phyloP scores from a whole-genome alignment of 495 filamentous ascomycete species.

The Xylaria scruposa region DNA sequence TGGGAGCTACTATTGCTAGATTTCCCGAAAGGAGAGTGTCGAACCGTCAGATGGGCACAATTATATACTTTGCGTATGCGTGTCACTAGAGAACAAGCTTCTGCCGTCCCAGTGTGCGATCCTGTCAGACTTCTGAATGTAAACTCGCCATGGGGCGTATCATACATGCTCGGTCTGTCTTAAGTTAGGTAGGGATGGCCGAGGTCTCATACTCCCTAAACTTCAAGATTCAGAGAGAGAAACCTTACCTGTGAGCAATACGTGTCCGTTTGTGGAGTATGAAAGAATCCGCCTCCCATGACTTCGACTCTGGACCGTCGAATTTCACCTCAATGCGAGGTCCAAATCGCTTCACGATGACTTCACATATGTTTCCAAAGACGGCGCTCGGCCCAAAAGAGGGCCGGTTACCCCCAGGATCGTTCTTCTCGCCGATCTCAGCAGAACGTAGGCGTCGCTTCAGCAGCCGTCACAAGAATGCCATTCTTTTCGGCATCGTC shows the following conservation, averaged over 20 bases:
- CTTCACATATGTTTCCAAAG: background rate
- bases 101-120: background rate
- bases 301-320: background rate
- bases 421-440: constrained; percentile 9
- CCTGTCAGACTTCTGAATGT: background rate
- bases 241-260: constrained; percentile 7
- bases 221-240: background rate
- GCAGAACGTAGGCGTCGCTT: constrained; percentile 21
- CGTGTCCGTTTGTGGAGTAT: background rate
- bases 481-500: constrained; percentile 10
- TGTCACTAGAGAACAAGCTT: background rate
- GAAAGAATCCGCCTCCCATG: background rate
- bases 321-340: background rate
- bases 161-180: background rate
- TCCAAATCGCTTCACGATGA: constrained; percentile 10
- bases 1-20: background rate
- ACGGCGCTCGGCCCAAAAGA: constrained; percentile 21
- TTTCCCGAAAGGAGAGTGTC: background rate
- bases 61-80: background rate
- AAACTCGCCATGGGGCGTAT: constrained; percentile 5
- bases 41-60: background rate
- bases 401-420: constrained; percentile 21
- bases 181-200: constrained; percentile 8
- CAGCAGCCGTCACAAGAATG: constrained; percentile 8
- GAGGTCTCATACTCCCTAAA: background rate